Evolutionary conservation across 2,329 filamentous ascomycete genomes (phyloP).

Genomic region (Cladosporium sp.): DNA sequence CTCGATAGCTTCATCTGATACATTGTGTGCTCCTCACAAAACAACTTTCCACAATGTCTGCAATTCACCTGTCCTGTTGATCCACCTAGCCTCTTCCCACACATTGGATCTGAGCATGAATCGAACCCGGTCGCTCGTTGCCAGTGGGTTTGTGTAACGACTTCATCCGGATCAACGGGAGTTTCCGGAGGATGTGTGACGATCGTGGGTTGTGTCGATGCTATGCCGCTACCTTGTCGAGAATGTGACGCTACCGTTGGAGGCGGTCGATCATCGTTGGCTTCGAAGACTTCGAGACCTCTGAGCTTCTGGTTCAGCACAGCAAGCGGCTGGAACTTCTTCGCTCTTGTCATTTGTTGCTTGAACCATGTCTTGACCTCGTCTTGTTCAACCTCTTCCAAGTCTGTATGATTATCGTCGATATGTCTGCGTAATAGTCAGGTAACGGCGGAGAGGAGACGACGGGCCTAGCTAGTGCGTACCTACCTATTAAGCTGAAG

Average conservation of each 20-base stretch:
- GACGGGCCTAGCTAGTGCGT: background rate
- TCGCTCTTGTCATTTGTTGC: slow-evolving; percentile 87
- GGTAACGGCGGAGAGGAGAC: background rate
- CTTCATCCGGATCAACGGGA: slow-evolving; percentile 72
- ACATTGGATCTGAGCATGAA: slow-evolving; percentile 78
- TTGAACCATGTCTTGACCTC: slow-evolving; percentile 97
- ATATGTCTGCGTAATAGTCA: slow-evolving; percentile 53
- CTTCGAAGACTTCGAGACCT: slow-evolving; percentile 87
- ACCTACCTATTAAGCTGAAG: slow-evolving; percentile 76
- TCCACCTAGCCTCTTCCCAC: slow-evolving; percentile 70
- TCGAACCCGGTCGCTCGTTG: slow-evolving; percentile 70
- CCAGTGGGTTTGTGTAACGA: slow-evolving; percentile 86
- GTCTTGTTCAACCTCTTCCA: slow-evolving; percentile 82
- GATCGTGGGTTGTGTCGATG: slow-evolving; percentile 26
- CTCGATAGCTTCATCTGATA: slow-evolving; percentile 97
- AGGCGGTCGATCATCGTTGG: slow-evolving; percentile 61
- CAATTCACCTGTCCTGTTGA: slow-evolving; percentile 86
- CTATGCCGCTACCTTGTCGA: slow-evolving; percentile 17
- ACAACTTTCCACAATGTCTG: slow-evolving; percentile 83
- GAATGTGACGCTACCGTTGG: slow-evolving; percentile 29
- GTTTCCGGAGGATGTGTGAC: slow-evolving; percentile 19
- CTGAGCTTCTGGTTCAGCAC: slow-evolving; percentile 90
- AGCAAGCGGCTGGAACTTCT: slow-evolving; percentile 84
- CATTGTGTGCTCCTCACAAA: slow-evolving; percentile 98
- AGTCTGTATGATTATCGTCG: slow-evolving; percentile 83